Conservation (phyloP, 306 rosid species). For the Trifolium dubium region DNA sequence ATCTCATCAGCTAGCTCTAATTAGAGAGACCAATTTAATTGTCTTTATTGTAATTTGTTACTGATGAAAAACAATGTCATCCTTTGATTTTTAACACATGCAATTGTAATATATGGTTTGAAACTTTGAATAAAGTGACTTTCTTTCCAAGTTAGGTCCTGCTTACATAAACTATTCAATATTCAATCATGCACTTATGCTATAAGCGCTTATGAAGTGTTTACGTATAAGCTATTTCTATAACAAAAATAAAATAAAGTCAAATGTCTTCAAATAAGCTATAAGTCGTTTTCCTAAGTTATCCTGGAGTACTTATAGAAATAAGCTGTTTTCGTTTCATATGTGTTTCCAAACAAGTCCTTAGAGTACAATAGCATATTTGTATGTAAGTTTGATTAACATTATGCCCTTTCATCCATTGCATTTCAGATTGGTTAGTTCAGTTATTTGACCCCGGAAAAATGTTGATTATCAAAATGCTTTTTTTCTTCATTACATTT, state of each 20-base stretch:
- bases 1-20: conserved; percentile 32
- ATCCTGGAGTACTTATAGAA: no score
- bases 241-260: no score
- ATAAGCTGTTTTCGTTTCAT: no score
- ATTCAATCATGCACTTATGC: background rate
- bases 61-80: background rate
- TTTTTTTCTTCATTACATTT: no score
- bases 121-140: conserved; percentile 12
- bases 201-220: no score
- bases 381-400: background rate
- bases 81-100: background rate
- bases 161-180: background rate
- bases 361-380: background rate
- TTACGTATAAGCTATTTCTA: no score
- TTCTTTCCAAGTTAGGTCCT: background rate
- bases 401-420: background rate
- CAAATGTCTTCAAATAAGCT: no score
- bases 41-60: conserved; percentile 2
- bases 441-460: background rate
- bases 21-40: background rate
- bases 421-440: background rate
- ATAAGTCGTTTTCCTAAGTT: no score
- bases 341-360: conserved; percentile 40
- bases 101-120: conserved; percentile 23
- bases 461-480: background rate